Evolutionary conservation across 2,329 filamentous ascomycete genomes (phyloP), one percentile per base, ranked within the genome.

Genomic region (Parafenestella ontariensis): DNA sequence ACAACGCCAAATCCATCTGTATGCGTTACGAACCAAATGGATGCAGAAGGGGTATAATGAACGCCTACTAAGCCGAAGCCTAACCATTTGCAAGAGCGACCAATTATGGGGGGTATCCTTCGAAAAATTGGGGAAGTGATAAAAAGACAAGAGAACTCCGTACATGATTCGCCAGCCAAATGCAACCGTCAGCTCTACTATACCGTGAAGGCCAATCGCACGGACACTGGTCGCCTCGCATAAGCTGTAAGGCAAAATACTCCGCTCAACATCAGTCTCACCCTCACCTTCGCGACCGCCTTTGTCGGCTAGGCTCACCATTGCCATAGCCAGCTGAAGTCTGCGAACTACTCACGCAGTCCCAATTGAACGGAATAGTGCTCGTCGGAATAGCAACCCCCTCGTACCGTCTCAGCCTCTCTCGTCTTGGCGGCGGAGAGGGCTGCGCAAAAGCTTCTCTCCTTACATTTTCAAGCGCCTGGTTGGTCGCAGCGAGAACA

Each of bases 401-500:
- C 24, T 73, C 69, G 17, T 72, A 73, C 5, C 71, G 58, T 41
- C 70, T 58, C 52, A 75, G 43, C 28, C 72, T 61, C n/a, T 72
- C 66, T 26, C 67, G 57, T 18, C 68, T 57, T 15, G 70, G 70
- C 13, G 72, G 72, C 26, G 73, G 71, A 10, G 73, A 72, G 0
- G 72, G 61, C 24, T 71, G 68, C 17, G 70, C 59, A 61, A 76
- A 75, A 0, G 73, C 73, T 54, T 76, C 73, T 8, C 70, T 68
- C 2, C 73, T 61, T 2, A 76, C 60, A 17, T 72, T 64, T 40
- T 76, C 72, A 4, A 75, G 66, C 7, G 73, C 73, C 34, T 69
- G 67, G 37, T 75, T 74, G 3, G 73, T 76, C 5, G 72, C 72
- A 37, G 73, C 73, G 15, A 74, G 66, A 1, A 76, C 73, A 24